These are phyloP conservation scores for Epichloe sibirici DNA, from an alignment of 2,329 filamentous ascomycete species.

Conservation along the genomic window DNA sequence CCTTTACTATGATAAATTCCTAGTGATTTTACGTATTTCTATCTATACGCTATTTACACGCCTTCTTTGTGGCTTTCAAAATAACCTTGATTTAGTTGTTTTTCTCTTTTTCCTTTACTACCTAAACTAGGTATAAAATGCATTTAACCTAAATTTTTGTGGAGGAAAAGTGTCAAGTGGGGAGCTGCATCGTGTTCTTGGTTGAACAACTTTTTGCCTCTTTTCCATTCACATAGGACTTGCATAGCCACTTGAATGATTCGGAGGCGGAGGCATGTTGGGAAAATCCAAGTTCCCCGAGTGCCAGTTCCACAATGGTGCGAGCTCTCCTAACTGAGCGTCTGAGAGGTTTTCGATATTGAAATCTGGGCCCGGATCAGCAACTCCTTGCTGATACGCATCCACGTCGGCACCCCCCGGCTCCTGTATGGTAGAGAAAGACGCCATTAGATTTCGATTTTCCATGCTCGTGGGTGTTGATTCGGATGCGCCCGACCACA, in stretches of 20 bases:
- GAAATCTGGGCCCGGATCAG: slow-evolving; percentile 5
- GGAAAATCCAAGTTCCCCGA: slow-evolving; percentile 11
- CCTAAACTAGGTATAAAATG: no score
- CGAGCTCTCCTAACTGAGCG: slow-evolving; percentile 12
- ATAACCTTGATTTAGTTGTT: no score
- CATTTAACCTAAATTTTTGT: no score
- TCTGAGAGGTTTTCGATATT: slow-evolving; percentile 13
- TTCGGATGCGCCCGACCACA: slow-evolving; percentile 1
- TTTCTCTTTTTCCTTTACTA: no score
- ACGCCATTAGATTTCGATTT: background rate
- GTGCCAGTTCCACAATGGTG: slow-evolving; percentile 14
- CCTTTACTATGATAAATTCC: no score
- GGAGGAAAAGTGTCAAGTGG: no score
- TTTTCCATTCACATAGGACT: background rate
- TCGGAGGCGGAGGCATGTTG: background rate
- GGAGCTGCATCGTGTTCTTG: no score
- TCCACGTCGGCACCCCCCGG: background rate
- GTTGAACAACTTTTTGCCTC: no score
- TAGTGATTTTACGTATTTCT: no score
- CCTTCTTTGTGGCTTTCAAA: no score
- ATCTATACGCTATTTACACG: no score
- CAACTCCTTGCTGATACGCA: background rate
- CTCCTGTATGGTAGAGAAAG: background rate
- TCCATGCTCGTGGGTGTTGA: background rate
- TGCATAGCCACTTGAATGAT: background rate